Conservation (phyloP, 2,329 filamentous ascomycete species). For the Neofusicoccum sp. region DNA sequence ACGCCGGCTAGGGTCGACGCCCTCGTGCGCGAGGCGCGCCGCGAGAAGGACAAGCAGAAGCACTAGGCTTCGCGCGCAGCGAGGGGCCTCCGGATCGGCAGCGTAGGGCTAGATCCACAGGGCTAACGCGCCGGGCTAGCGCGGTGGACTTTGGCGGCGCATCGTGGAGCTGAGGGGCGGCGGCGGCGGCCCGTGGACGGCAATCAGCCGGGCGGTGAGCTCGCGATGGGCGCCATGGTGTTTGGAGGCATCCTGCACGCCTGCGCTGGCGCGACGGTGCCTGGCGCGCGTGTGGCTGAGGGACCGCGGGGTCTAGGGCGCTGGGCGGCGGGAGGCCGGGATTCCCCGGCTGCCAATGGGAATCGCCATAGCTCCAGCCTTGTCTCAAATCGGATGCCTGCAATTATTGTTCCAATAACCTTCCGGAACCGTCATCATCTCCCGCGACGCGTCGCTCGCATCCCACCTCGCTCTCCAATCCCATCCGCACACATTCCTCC, state of each 20-base stretch:
- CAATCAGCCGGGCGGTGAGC: slow-evolving; percentile 18
- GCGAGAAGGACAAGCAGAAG: slow-evolving; percentile 42
- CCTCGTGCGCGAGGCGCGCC: slow-evolving; percentile 24
- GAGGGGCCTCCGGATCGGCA: slow-evolving; percentile 7
- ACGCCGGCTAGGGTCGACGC: slow-evolving; percentile 18
- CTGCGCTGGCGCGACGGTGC: background rate
- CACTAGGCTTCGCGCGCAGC: slow-evolving; percentile 32
- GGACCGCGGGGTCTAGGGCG: background rate
- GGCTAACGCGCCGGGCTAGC: slow-evolving; percentile 13
- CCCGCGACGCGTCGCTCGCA: slow-evolving; percentile 34
- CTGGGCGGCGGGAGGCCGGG: background rate
- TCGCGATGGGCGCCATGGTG: background rate
- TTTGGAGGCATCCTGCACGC: background rate
- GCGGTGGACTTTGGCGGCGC: slow-evolving; percentile 16
- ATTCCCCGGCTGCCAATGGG: background rate
- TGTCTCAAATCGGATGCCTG: background rate
- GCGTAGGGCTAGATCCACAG: slow-evolving; percentile 19
- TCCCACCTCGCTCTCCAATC: slow-evolving; percentile 24
- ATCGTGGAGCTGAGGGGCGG: slow-evolving; percentile 19
- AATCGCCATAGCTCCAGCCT: background rate
- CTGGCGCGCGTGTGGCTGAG: background rate
- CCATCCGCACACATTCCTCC: slow-evolving; percentile 26
- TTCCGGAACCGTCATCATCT: slow-evolving; percentile 29
- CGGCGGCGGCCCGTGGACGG: slow-evolving; percentile 8
- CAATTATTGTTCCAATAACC: slow-evolving; percentile 1